Percentiles rank a stretch among this genome's conserved stretches.
Conservation (phyloP, 257 asterid genomes). For the Solanum medicagineum region DNA sequence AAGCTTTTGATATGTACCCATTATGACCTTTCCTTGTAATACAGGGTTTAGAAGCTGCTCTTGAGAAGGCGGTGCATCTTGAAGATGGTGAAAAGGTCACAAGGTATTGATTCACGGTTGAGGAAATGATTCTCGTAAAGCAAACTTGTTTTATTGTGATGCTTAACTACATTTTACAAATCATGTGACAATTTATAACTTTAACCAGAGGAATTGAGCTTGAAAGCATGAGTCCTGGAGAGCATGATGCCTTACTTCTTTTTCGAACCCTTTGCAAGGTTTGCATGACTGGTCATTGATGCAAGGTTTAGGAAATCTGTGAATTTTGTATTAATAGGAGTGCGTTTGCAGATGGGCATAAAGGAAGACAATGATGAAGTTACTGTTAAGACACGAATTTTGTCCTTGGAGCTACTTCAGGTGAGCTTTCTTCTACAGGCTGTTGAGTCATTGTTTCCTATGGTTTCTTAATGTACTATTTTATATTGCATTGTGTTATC, state of each 20-base stretch:
- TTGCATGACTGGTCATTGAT: constrained; percentile 9
- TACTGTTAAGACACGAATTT: constrained; percentile 77
- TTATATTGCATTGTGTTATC: neutral
- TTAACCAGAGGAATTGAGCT: constrained; percentile 52
- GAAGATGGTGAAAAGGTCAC: constrained; percentile 87
- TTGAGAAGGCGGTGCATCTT: constrained; percentile 90
- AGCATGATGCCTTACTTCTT: constrained; percentile 89
- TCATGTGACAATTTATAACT: neutral
- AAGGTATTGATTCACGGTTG: constrained; percentile 35
- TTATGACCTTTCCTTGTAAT: constrained; percentile 4
- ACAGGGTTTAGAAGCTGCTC: constrained; percentile 98
- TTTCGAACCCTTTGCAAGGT: constrained; percentile 99
- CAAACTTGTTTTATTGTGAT: neutral
- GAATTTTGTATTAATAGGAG: neutral
- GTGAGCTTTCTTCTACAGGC: constrained; percentile 14
- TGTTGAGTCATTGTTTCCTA: neutral
- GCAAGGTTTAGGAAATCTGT: neutral
- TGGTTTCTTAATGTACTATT: neutral
- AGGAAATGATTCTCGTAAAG: constrained; percentile 14
- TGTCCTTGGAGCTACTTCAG: constrained; percentile 97
- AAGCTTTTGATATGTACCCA: neutral
- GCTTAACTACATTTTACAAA: neutral
- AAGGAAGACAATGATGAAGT: constrained; percentile 93
- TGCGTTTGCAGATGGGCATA: constrained; percentile 83
- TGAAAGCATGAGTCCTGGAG: constrained; percentile 66